Percentiles rank a stretch among this genome's conserved stretches.
Evolutionary conservation across 805 yeast species (phyloP).

Genomic region (Schwanniomyces occidentalis): DNA sequence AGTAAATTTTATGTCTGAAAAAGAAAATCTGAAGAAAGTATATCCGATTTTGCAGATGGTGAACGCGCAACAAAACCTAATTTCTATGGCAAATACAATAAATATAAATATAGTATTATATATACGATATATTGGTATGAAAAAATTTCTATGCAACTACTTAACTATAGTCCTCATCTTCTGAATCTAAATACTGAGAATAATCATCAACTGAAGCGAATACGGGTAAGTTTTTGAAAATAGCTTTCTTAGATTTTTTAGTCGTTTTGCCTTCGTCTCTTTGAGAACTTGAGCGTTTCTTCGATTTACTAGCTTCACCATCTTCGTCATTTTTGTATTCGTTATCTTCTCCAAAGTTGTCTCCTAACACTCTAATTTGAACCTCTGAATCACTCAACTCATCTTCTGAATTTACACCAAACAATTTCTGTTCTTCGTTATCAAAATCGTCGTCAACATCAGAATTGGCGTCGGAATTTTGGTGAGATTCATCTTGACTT

Average conservation of each 20-base stretch:
- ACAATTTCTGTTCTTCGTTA: conserved; percentile 22
- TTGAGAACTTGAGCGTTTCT: conserved; percentile 21
- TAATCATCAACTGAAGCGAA: conserved; percentile 91
- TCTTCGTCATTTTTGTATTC: conserved; percentile 9
- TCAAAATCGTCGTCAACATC: conserved; percentile 14
- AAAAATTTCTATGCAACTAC: too few species aligned
- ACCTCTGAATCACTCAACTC: conserved; percentile 19
- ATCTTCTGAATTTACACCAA: conserved; percentile 15
- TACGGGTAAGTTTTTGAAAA: conserved; percentile 69
- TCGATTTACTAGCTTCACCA: conserved; percentile 21
- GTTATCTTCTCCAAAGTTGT: conserved; percentile 26
- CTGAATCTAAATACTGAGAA: conserved; percentile 67
- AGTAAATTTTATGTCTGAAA: too few species aligned
- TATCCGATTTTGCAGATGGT: too few species aligned
- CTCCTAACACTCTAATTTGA: conserved; percentile 14
- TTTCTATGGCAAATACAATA: too few species aligned
- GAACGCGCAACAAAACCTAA: too few species aligned
- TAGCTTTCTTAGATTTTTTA: conserved; percentile 49
- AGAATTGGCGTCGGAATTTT: conserved; percentile 16
- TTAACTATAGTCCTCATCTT: conserved; percentile 50
- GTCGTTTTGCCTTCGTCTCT: conserved; percentile 26
- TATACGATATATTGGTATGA: too few species aligned
- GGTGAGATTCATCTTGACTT: conserved; percentile 2
- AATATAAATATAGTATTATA: too few species aligned
- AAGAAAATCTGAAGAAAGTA: too few species aligned